Evolutionary conservation across 2,329 filamentous ascomycete species (phyloP), one percentile per base, ranked within the genome.

Genomic region (Cordyceps tenuipes): DNA sequence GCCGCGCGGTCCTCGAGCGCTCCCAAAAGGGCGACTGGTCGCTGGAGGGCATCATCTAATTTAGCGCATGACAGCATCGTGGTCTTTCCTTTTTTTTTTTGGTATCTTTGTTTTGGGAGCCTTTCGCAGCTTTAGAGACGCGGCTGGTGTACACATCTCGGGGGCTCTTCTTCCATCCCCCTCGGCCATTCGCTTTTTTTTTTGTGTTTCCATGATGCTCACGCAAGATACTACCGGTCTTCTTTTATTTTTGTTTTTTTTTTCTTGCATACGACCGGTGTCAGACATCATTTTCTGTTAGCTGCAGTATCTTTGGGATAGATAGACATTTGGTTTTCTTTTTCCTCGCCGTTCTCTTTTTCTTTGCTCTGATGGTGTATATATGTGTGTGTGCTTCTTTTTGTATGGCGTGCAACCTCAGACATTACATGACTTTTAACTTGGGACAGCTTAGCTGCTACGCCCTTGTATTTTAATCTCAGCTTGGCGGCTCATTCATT

Each of bases 11-110:
- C 7, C 74, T 83, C 3, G 76, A 79, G 62, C 73, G 77, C 46
- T 79, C 81, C 10, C 81, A 84, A 65, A 76, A 77, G 67, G 76
- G 72, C 41, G 77, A 82, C 23, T 84, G 81, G 81, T 73, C 71
- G 58, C 70, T 82, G 47, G 72, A 77, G 4, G 79, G 72, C 51
- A 70, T 82, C 46, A 70, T 82, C 46, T 57, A 53, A 43, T 43
- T 36, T 49, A 12, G 17, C 29, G 29, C n/a, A n/a, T 46, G 39
- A 46, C 26, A 36, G 44, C 41, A 31, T 15, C 51, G 31, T 44
- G 8, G 6, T 31, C 7, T 23, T 34, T 13, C 13, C n/a, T n/a
- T 44, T 34, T 51, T 39, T 10, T 17, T 57, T 36, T 51, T 48
- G 41, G 36, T 41, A 15, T 41, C 26, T 6, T 6, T 57, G 39